phyloP scores from a whole-genome alignment of 805 yeast genomes.

The Ogataea ganodermae region DNA sequence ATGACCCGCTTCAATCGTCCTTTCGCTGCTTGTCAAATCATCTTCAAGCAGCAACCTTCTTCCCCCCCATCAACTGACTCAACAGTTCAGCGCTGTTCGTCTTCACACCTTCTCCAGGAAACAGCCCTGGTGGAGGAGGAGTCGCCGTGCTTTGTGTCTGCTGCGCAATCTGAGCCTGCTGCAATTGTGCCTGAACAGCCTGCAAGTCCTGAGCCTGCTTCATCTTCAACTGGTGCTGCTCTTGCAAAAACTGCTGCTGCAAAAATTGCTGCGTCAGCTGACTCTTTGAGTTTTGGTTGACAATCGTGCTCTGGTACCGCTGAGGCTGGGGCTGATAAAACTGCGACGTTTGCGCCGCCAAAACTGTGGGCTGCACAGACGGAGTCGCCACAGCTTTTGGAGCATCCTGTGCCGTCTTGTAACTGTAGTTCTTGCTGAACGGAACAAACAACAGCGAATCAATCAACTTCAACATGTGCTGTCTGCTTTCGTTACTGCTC shows the following conservation, averaged over 20 bases:
- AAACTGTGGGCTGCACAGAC: conserved; percentile 3
- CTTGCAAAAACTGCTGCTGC: conserved; percentile 35
- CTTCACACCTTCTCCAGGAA: conserved; percentile 29
- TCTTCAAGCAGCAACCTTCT: conserved; percentile 33
- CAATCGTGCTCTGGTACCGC: conserved; percentile 27
- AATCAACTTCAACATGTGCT: conserved; percentile 29
- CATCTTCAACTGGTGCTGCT: conserved; percentile 30
- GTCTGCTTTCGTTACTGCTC: conserved; percentile 20
- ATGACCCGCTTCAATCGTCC: too few relatives aligned
- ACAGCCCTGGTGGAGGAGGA: conserved; percentile 77
- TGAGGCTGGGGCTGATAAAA: conserved; percentile 35
- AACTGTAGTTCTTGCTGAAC: conserved; percentile 34
- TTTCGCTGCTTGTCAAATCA: neutral
- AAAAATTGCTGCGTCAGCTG: conserved; percentile 32
- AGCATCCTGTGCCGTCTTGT: conserved; percentile 21
- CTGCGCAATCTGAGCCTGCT: conserved; percentile 8
- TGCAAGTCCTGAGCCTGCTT: conserved; percentile 19
- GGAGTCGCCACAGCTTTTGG: neutral
- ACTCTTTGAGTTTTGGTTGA: conserved; percentile 26
- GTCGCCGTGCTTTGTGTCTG: conserved; percentile 43
- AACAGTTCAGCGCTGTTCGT: conserved; percentile 62
- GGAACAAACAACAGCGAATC: conserved; percentile 38
- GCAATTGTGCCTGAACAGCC: conserved; percentile 29
- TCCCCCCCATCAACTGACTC: conserved; percentile 83
- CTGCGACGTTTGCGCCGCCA: conserved; percentile 26